Conservation (phyloP, 2,329 filamentous ascomycete species). For the Trichoderma sp. region DNA sequence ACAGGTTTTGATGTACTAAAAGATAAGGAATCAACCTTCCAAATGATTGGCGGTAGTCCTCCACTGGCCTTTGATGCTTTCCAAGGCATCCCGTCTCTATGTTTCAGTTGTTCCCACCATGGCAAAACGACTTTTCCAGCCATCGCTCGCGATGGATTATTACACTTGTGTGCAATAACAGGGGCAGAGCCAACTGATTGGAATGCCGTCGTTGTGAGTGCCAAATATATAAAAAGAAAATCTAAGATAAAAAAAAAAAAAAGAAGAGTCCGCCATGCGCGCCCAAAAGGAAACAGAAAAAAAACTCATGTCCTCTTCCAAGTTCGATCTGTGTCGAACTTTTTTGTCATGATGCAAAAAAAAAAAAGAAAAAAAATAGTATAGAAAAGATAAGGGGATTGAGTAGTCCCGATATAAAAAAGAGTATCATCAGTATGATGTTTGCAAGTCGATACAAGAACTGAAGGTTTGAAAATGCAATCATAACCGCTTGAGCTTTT, state of each 20-base stretch:
- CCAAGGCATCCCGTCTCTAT: constrained; percentile 16
- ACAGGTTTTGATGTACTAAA: constrained; percentile 10
- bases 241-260: constrained; percentile 25
- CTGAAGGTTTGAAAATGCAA: constrained; percentile 43
- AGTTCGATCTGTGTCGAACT: constrained; percentile 29
- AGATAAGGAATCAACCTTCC: constrained; percentile 21
- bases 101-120: constrained; percentile 28
- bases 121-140: constrained; percentile 40
- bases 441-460: constrained; percentile 50
- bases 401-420: constrained; percentile 33
- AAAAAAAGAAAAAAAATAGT: constrained; percentile 25
- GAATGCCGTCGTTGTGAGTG: constrained; percentile 33
- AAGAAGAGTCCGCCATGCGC: constrained; percentile 33
- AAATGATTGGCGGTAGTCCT: constrained; percentile 18
- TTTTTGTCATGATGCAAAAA: constrained; percentile 38
- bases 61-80: constrained; percentile 1
- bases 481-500: constrained; percentile 43
- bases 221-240: constrained; percentile 28
- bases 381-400: constrained; percentile 20
- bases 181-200: constrained; percentile 37
- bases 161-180: constrained; percentile 56
- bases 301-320: constrained; percentile 23
- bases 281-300: constrained; percentile 27
- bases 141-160: constrained; percentile 44
- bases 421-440: constrained; percentile 31